Conservation (phyloP, 1,284 basidiomycete genomes). For the Naganishia cerealis region DNA sequence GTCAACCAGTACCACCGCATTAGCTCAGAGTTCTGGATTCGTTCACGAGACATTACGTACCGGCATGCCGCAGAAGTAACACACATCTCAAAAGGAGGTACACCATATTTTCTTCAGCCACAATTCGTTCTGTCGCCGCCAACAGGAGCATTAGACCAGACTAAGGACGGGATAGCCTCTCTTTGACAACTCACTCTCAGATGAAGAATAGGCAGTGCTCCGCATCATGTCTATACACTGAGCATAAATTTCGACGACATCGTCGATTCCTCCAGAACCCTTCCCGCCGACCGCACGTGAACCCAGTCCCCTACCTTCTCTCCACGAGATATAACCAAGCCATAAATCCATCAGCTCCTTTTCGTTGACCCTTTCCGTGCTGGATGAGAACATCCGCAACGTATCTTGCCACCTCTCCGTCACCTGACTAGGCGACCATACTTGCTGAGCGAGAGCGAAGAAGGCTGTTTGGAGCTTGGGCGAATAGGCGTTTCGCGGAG, state of each 20-base stretch:
- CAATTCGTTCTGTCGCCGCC: conserved; percentile 2
- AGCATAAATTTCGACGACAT: conserved; percentile 47
- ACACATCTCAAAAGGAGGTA: conserved; percentile 50
- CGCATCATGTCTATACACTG: conserved; percentile 43
- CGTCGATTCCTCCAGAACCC: conserved; percentile 43
- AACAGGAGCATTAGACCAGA: not conserved
- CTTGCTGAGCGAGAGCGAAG: conserved; percentile 43
- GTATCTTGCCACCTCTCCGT: conserved; percentile 49
- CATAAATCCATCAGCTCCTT: conserved; percentile 46
- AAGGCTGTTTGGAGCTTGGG: conserved; percentile 46
- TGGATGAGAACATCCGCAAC: conserved; percentile 39
- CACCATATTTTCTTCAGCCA: conserved; percentile 48
- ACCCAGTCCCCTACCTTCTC: conserved; percentile 48
- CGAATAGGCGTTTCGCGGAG: conserved; percentile 39
- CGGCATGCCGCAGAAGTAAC: conserved; percentile 70
- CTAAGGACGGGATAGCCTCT: not conserved
- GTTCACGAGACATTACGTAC: conserved; percentile 55
- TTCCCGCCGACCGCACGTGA: not conserved
- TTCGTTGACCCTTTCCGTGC: conserved; percentile 19
- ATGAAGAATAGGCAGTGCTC: not conserved
- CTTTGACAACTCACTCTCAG: conserved; percentile 17
- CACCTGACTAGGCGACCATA: conserved; percentile 45
- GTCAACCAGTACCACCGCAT: not conserved
- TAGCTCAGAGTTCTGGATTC: not conserved
- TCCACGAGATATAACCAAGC: conserved; percentile 50